Conservation (phyloP, 345 rosid genomes). For the Capsella bursapastoris region DNA sequence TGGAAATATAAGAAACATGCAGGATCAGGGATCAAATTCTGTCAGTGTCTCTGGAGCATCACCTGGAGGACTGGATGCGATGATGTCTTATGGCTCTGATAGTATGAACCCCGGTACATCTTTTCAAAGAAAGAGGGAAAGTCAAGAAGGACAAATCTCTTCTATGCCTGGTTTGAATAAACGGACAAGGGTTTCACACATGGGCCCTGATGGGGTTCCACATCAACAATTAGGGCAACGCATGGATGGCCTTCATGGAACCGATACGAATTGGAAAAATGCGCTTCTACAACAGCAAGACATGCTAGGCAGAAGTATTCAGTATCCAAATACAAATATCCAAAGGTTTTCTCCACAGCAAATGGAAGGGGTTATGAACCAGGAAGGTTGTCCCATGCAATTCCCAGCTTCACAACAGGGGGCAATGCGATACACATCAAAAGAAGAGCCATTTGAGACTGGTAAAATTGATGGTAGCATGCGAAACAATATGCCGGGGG, state of each 20-base stretch:
- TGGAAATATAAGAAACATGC: slow-evolving; percentile 64
- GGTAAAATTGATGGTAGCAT: slow-evolving; percentile 65
- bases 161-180: slow-evolving; percentile 67
- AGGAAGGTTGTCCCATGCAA: slow-evolving; percentile 62
- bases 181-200: slow-evolving; percentile 57
- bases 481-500: slow-evolving; percentile 57
- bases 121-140: slow-evolving; percentile 73
- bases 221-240: slow-evolving; percentile 68
- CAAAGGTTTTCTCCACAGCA: slow-evolving; percentile 76
- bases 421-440: slow-evolving; percentile 61
- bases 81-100: slow-evolving; percentile 60
- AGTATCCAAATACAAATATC: slow-evolving; percentile 57
- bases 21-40: slow-evolving; percentile 66
- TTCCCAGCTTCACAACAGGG: slow-evolving; percentile 62
- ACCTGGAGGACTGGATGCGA: slow-evolving; percentile 71
- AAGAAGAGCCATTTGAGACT: slow-evolving; percentile 80
- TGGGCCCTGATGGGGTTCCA: slow-evolving; percentile 68
- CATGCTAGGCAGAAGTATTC: slow-evolving; percentile 64
- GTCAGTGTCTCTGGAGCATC: slow-evolving; percentile 58
- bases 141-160: slow-evolving; percentile 67
- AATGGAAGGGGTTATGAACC: slow-evolving; percentile 71
- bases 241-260: slow-evolving; percentile 64
- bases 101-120: slow-evolving; percentile 56
- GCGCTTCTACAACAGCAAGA: slow-evolving; percentile 60
- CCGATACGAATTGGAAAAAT: slow-evolving; percentile 75